Base-by-base conservation (phyloP, 176 grass and related monocot genomes). In the Aegilops sharonensis region DNA sequence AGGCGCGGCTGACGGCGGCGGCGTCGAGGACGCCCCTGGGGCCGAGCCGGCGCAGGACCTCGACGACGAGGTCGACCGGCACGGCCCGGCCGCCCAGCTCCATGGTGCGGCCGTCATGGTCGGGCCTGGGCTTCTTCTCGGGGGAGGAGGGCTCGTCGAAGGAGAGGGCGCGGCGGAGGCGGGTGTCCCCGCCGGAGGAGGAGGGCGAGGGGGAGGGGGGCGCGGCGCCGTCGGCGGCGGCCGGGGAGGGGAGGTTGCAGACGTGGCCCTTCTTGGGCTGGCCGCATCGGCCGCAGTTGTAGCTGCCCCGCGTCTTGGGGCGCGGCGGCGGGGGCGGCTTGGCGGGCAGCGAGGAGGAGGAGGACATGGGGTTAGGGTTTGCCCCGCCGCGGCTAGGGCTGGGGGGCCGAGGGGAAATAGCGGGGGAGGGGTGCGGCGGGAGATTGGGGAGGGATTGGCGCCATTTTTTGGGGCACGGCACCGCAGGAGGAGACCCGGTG, bases 221-320 rank as follows among this genome's bases (percentile, higher is more conserved):
- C 18, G 83, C 56, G 72, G 83, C 56, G 72, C 74, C 18, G 81
- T 67, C 25, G 48, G 70, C 39, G 35, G 77, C 25, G 48, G 70
- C 39, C 35, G 77, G 69, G 78, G 31, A 11, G n/a, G 78, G 39
- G 57, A 70, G 56, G 61, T 76, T 10, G 84, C 97, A 99, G 64
- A 94, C 90, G 76, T 99, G 97, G 87, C 97, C 97, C 86, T 93
- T 95, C 87, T 99, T 99, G 68, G 97, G 97, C 35, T 91, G 88
- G 40, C 97, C 97, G 64, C 97, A 99, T 1, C 94, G 83, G 75
- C 97, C 97, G 71, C 97, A 99, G 83, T 96, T 99, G 85, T 99
- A 99, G 92, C 83, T 99, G 71, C 97, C 97, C 31, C 94, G 94
- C 77, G 88, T 87, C 89, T 96, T 96, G 82, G 87, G 87, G 23